Evolutionary conservation across 495 filamentous ascomycete genomes (phyloP).

Genomic region (Collariella sp.): DNA sequence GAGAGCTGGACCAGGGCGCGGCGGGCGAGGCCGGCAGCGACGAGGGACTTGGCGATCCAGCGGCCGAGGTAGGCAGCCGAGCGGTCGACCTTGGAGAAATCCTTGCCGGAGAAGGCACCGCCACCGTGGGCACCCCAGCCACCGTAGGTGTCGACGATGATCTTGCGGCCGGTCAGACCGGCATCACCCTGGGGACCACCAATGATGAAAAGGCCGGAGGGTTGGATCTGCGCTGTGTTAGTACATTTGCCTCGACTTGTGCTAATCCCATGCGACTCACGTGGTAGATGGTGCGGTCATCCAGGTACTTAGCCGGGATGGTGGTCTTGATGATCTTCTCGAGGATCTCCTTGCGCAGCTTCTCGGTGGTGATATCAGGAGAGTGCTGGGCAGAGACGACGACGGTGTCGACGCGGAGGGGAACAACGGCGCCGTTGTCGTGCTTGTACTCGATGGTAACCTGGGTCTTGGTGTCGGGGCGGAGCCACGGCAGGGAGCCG

Average conservation of each 20-base stretch:
- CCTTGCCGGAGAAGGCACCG: slow-evolving; percentile 99
- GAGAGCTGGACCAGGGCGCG: slow-evolving; percentile 94
- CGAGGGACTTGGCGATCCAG: slow-evolving; percentile 98
- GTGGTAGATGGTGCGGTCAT: slow-evolving; percentile 90
- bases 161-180: slow-evolving; percentile 97
- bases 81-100: slow-evolving; percentile 99
- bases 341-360: slow-evolving; percentile 87
- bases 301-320: slow-evolving; percentile 85
- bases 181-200: slow-evolving; percentile 98
- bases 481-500: slow-evolving; percentile 84
- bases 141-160: slow-evolving; percentile 99
- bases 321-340: slow-evolving; percentile 95
- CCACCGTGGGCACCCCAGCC: slow-evolving; percentile 99
- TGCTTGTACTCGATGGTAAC: slow-evolving; percentile 98
- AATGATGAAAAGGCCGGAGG: slow-evolving; percentile 96
- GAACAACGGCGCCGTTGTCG: slow-evolving; percentile 88
- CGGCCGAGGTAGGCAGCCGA: slow-evolving; percentile 95
- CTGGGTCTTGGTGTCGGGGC: slow-evolving; percentile 98
- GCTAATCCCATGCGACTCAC: slow-evolving; percentile 38
- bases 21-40: slow-evolving; percentile 77
- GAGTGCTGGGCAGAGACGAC: slow-evolving; percentile 95
- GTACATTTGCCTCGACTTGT: background rate
- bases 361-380: slow-evolving; percentile 80
- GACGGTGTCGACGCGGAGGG: slow-evolving; percentile 87
- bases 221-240: slow-evolving; percentile 65